phyloP scores from a whole-genome alignment of 352 stramenopile genomes.

The Halophytophthora polymorphica region DNA sequence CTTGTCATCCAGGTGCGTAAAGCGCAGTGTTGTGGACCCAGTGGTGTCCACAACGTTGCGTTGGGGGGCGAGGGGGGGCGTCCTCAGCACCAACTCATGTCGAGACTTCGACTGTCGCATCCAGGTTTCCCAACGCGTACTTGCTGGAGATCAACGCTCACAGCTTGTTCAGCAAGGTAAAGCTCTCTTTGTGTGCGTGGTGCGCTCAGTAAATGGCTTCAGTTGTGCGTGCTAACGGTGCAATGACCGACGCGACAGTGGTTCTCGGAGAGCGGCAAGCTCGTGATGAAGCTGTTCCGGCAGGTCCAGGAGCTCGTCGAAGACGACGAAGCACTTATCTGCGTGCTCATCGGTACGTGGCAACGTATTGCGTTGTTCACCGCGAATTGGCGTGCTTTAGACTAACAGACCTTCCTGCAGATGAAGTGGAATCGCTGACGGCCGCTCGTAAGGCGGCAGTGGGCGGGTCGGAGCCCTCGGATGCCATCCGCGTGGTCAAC shows the following conservation, averaged over 20 bases:
- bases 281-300: slow-evolving; percentile 90
- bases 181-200: not conserved
- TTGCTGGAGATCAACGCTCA: slow-evolving; percentile 93
- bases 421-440: slow-evolving; percentile 93
- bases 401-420: slow-evolving; percentile 17
- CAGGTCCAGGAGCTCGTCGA: slow-evolving; percentile 90
- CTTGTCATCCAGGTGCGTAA: slow-evolving; percentile 52
- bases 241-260: slow-evolving; percentile 45
- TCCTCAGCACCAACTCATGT: too few species aligned
- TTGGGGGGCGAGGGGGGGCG: not conserved
- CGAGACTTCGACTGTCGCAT: too few species aligned
- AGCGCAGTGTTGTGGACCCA: not conserved
- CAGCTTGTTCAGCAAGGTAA: slow-evolving; percentile 89
- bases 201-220: not conserved
- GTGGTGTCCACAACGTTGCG: not conserved
- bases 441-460: slow-evolving; percentile 67
- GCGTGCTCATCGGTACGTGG: slow-evolving; percentile 82
- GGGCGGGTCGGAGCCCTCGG: slow-evolving; percentile 82
- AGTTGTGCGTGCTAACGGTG: not conserved
- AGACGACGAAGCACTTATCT: slow-evolving; percentile 86
- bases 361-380: not conserved
- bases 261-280: slow-evolving; percentile 94
- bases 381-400: not conserved
- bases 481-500: slow-evolving; percentile 92
- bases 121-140: slow-evolving; percentile 57